Base-by-base conservation (phyloP, 441 rosid genomes). In the Kokia cookei region DNA sequence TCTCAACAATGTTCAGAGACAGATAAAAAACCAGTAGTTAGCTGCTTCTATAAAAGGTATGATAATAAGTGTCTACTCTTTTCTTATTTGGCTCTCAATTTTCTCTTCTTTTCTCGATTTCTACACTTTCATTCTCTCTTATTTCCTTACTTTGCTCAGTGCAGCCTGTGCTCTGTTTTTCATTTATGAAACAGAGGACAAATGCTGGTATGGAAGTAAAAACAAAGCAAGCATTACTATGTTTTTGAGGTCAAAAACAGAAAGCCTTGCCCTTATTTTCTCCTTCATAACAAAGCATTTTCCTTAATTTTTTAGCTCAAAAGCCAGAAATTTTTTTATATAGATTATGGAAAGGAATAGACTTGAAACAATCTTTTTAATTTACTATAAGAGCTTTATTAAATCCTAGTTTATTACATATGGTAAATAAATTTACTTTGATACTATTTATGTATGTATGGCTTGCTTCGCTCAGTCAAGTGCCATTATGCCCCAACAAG, bases 401-500 rank as follows among this genome's bases (percentile, higher is more conserved):
- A 4, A 51, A 51, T 2, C 22, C 57, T 5, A 51, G 57, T 22
- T 55, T 55, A 55, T 55, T 22, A 55, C 27, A 9, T 54, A 54
- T 54, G 22, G 19, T 54, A 54, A 19, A 19, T 22, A 22, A 55
- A 22, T 10, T 14, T 48, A 22, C 60, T 55, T 55, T 55, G 60
- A 55, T 55, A 22, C 2, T 54, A 54, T 54, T 54, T 54, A 54
- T 54, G 26, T 55, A 55, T 22, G 24, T 24, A 26, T 3, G 13
- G 29, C 29, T 55, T 55, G 22, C 60, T 55, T 55, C 17, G 5
- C 13, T 55, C 29, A 4, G 58, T 19, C 58, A 17, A 53, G 58
- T 17, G 26, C 50, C 57, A 26, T 17, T 60, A 47, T 82, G 91
- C 99, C 98, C 93, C 99, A 53, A 84, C 89, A 40, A 98, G 98